Evolutionary conservation across 768 basidiomycete species (phyloP).

Genomic region (Boletus vinaceobasis): DNA sequence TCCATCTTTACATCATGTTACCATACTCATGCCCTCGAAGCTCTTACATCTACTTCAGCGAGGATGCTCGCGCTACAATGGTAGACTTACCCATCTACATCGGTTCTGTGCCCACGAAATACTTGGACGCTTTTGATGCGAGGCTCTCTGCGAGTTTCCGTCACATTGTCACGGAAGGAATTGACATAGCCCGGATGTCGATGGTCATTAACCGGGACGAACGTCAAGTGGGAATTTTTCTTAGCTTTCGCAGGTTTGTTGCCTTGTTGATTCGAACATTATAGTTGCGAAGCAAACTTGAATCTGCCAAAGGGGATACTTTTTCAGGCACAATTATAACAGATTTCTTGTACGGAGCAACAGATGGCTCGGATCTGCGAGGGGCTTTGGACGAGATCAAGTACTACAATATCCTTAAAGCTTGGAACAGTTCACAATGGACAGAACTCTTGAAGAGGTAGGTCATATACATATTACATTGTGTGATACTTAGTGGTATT

Average conservation of each 20-base stretch:
- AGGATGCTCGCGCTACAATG: slow-evolving; percentile 68
- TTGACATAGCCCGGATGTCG: slow-evolving; percentile 88
- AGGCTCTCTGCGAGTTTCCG: slow-evolving; percentile 66
- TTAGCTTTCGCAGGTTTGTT: background rate
- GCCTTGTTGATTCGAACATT: slow-evolving; percentile 2
- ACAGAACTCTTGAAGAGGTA: slow-evolving; percentile 69
- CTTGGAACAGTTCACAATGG: slow-evolving; percentile 80
- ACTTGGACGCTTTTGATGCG: slow-evolving; percentile 67
- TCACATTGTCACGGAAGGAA: slow-evolving; percentile 66
- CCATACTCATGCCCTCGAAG: slow-evolving; percentile 36
- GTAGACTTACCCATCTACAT: slow-evolving; percentile 75
- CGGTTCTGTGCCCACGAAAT: slow-evolving; percentile 78
- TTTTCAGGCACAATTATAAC: slow-evolving; percentile 72
- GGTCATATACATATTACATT: slow-evolving; percentile 19
- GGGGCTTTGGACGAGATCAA: slow-evolving; percentile 75
- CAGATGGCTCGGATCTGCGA: slow-evolving; percentile 76
- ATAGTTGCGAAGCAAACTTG: slow-evolving; percentile 79
- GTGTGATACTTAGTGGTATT: slow-evolving; percentile 6
- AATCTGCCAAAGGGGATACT: slow-evolving; percentile 77
- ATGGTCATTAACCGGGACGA: slow-evolving; percentile 86
- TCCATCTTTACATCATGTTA: background rate
- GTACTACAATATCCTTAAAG: slow-evolving; percentile 60
- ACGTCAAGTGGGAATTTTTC: slow-evolving; percentile 57
- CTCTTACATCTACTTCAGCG: slow-evolving; percentile 82
- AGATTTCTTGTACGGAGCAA: slow-evolving; percentile 83